Evolutionary conservation across 495 filamentous ascomycete species (phyloP), one percentile per base, ranked within the genome.

Genomic region (Xylaria sp.): DNA sequence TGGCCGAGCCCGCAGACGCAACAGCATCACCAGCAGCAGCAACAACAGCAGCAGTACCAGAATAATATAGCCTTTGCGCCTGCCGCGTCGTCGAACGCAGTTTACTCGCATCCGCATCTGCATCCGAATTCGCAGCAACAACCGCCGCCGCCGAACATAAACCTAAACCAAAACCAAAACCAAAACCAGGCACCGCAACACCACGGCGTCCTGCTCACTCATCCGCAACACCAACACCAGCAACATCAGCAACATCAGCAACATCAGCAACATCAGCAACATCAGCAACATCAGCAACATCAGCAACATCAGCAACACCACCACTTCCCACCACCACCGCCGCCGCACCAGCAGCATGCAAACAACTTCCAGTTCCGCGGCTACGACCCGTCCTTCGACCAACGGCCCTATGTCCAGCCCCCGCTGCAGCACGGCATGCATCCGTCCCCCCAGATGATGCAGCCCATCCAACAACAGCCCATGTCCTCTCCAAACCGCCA

Each of bases 301-400:
- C 74, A 73, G 29, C 31, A 64, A 9, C 65, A 76, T 14, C 68
- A 48, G 15, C 43, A 63, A 57, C 67, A 66, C 0, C 65, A 67
- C 24, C 65, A 3, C 19, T 17, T 31, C 15, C 33, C 59, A 24
- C 37, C 33, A n/a, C 43, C 44, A 8, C 63, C 35, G 17, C 68
- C 44, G 7, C 50, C 46, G 0, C 66, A 74, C 5, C 69, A 72
- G 37, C 75, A 77, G 26, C 72, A 75, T 67, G 69, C 55, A 15
- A 74, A 75, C 29, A 74, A 75, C 29, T 76, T 72, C 63, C 77
- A 76, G 44, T 77, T 77, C 58, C 77, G 74, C 17, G 70, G 72
- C 69, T 78, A 78, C 70, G 76, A 77, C 59, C 71, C 77, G 46
- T 77, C 75, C 73, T 71, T 74, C 53, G 75, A 75, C 48, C 77